Evolutionary conservation across 805 yeast genomes (phyloP).

Genomic region (Ogataea zsoltii): DNA sequence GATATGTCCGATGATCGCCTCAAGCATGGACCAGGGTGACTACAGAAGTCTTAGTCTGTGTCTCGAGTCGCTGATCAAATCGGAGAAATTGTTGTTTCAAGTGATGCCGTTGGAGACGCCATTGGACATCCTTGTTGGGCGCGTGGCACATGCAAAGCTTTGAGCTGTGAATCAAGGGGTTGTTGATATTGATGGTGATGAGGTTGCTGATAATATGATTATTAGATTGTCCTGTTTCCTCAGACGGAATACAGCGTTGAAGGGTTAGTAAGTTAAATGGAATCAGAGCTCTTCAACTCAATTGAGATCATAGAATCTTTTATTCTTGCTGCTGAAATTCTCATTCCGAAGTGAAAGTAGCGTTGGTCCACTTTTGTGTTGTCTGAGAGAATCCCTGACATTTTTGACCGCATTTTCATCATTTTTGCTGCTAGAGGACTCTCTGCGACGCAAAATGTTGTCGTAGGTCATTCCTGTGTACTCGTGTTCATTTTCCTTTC

Average conservation of each 20-base stretch:
- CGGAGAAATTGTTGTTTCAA: neutral
- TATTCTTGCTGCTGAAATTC: conserved; percentile 28
- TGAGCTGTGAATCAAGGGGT: neutral
- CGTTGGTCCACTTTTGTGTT: conserved; percentile 23
- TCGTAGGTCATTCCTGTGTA: neutral
- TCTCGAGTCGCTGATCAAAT: neutral
- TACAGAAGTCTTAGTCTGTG: neutral
- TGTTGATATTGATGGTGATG: no score
- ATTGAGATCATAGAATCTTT: conserved; percentile 30
- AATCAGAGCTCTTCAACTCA: conserved; percentile 3
- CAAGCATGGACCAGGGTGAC: neutral
- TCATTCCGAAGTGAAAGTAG: conserved; percentile 30
- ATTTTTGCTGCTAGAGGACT: neutral
- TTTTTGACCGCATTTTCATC: neutral
- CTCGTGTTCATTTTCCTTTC: conserved; percentile 14
- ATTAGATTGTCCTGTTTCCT: no score
- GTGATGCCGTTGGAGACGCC: no score
- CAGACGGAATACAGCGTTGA: no score
- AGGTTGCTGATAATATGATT: no score
- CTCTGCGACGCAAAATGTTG: conserved; percentile 1
- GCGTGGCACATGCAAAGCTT: neutral
- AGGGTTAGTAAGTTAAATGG: neutral
- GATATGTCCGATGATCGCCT: conserved; percentile 15
- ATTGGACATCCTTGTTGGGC: neutral
- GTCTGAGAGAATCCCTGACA: conserved; percentile 14